Percentiles rank a stretch among this genome's conserved stretches.
These are phyloP conservation scores for Colletotrichum costaricense DNA, from an alignment of 2,329 filamentous ascomycete genomes.

Conservation along the genomic window DNA sequence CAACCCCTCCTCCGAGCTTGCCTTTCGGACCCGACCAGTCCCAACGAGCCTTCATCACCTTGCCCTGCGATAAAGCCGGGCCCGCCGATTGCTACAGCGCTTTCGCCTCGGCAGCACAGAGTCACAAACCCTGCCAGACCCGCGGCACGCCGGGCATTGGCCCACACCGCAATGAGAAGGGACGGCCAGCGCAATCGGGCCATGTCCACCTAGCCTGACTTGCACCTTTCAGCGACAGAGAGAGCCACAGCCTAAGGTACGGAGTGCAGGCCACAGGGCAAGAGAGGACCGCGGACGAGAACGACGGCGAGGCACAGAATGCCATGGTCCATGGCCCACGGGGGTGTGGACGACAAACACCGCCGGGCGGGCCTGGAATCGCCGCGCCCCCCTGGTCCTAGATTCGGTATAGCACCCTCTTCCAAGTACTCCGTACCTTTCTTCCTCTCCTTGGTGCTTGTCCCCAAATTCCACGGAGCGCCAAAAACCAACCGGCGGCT, in stretches of 20 bases:
- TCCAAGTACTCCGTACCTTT: not conserved
- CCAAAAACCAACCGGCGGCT: slow-evolving; percentile 10
- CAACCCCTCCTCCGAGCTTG: not conserved
- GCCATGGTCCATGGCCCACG: slow-evolving; percentile 1
- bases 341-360: slow-evolving; percentile 31
- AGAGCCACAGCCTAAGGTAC: too few relatives aligned
- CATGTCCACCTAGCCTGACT: slow-evolving; percentile 19
- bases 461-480: slow-evolving; percentile 1
- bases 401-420: not conserved
- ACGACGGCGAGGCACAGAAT: not conserved
- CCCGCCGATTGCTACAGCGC: slow-evolving; percentile 30
- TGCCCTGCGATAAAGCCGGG: slow-evolving; percentile 24
- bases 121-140: slow-evolving; percentile 30
- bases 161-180: slow-evolving; percentile 17
- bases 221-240: not conserved
- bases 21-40: slow-evolving; percentile 25
- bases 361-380: slow-evolving; percentile 25
- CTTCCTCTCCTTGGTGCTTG: not conserved
- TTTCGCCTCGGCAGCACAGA: slow-evolving; percentile 29
- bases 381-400: slow-evolving; percentile 16
- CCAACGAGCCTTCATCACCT: slow-evolving; percentile 1
- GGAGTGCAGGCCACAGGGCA: not conserved
- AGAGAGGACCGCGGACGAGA: not conserved
- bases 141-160: slow-evolving; percentile 26
- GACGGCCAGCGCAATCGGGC: slow-evolving; percentile 22